Base-by-base conservation (phyloP, 352 stramenopile species). In the Phytophthora pseudosyringae region DNA sequence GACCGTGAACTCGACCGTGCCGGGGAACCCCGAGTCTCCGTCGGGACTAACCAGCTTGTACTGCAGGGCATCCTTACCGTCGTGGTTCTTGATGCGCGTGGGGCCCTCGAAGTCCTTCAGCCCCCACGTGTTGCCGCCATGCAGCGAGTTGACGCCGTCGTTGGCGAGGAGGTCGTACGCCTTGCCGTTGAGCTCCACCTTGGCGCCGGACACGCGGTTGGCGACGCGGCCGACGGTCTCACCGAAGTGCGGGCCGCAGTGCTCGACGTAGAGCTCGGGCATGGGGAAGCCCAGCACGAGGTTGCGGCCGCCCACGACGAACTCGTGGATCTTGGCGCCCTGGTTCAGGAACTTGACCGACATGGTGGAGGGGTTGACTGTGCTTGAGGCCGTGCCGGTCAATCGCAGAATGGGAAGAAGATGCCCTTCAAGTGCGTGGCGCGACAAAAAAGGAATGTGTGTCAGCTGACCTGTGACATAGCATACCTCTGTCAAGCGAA, bases 241-340 rank as follows among this genome's bases (percentile, higher is more conserved):
- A 21, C 64, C 64, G 21, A 72, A 72, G 58, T 72, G 58, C 3
- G 64, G 64, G 1, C 64, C 64, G 21, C 50, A 59, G 51, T 72
- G 38, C 32, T 68, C 45, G 12, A 76, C 46, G 67, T 79, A 79
- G 15, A 76, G 62, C 35, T 64, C 47, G 11, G 69, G 57, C 21
- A 53, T 65, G 57, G 66, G 50, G 52, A 70, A 64, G 43, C 67
- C 59, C 62, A 79, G 54, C 58, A 73, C 57, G 57, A 68, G 48
- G 36, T 79, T 67, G 40, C 62, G 55, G 4, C 66, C 63, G 35
- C 63, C 47, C 48, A 79, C 54, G 50, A 49, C n/a, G 44, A 72
- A 64, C 26, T 68, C 64, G 10, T 68, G 25, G 45, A 72, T 64
- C 25, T 48, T 72, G 64, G 64, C 64, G 8, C 64, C 64, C 29